These are phyloP conservation scores for Pestalotiopsis sp. DNA, from an alignment of 2,329 filamentous ascomycete genomes.

Conservation along the genomic window DNA sequence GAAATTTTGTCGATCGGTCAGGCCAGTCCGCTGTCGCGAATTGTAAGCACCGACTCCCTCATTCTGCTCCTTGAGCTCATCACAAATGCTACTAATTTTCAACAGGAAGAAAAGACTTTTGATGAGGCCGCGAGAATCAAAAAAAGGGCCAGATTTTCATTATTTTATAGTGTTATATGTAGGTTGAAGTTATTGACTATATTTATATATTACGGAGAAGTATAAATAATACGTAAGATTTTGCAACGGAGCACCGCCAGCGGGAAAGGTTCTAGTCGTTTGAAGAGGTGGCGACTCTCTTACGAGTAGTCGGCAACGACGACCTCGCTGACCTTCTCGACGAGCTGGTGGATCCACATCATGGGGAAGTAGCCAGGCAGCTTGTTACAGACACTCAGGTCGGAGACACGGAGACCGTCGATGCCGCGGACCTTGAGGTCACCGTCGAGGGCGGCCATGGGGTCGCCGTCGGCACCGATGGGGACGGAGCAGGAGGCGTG, in stretches of 20 bases:
- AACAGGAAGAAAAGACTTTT: background rate
- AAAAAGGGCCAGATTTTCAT: background rate
- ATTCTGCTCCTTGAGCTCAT: background rate
- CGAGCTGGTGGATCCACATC: conserved; percentile 55
- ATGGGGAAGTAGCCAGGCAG: conserved; percentile 52
- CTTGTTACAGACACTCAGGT: conserved; percentile 59
- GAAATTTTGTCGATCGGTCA: background rate
- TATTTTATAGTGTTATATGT: background rate
- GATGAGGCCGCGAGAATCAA: background rate
- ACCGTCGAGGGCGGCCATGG: conserved; percentile 56
- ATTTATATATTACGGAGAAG: conserved; percentile 8
- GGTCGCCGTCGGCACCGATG: conserved; percentile 56
- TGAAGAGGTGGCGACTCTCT: background rate
- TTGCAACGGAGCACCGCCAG: background rate
- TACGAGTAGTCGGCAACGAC: conserved; percentile 34
- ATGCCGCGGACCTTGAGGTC: conserved; percentile 59
- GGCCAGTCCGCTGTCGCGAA: background rate
- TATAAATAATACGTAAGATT: background rate
- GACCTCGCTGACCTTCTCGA: conserved; percentile 61
- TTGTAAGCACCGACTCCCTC: background rate
- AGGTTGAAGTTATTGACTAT: background rate
- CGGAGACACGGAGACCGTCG: conserved; percentile 58
- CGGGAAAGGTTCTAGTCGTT: background rate
- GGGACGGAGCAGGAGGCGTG: conserved; percentile 59
- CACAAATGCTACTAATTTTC: background rate